phyloP scores from a whole-genome alignment of 2,329 filamentous ascomycete species.

The Trichoderma koningii region DNA sequence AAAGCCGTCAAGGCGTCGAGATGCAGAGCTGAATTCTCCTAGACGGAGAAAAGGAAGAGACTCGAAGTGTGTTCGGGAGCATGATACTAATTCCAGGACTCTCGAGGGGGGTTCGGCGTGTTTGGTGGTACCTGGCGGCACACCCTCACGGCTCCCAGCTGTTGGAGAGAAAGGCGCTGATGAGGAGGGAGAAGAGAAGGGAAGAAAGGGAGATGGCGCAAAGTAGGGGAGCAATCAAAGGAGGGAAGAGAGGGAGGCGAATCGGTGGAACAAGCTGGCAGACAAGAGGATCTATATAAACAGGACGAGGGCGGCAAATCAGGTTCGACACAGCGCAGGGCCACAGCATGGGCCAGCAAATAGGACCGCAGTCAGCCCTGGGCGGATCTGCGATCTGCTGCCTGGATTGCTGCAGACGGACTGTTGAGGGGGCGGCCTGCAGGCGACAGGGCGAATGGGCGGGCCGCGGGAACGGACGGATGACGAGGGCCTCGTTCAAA shows the following conservation, averaged over 20 bases:
- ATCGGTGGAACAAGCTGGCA: not conserved
- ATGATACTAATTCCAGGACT: conserved; percentile 40
- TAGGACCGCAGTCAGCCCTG: conserved; percentile 10
- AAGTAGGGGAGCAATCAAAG: not conserved
- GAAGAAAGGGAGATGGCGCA: not conserved
- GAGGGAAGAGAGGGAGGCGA: not conserved
- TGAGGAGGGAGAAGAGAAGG: not conserved
- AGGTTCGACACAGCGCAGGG: not conserved
- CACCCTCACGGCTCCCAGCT: conserved; percentile 20
- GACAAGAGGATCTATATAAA: conserved; percentile 6
- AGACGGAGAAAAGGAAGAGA: conserved; percentile 43
- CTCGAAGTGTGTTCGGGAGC: conserved; percentile 42
- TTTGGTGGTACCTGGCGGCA: conserved; percentile 25
- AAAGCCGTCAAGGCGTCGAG: conserved; percentile 42
- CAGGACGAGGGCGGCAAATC: not conserved
- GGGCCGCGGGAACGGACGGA: conserved; percentile 1
- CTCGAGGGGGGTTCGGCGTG: conserved; percentile 16
- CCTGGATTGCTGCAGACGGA: conserved; percentile 26
- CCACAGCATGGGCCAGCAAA: not conserved
- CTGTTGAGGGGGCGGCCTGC: not conserved
- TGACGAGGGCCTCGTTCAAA: conserved; percentile 21
- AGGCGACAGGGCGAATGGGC: conserved; percentile 20
- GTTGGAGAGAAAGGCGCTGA: not conserved
- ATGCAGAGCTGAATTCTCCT: conserved; percentile 46
- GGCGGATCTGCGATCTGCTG: conserved; percentile 27